A percentile compares a stretch with the other conserved stretches of the same genome.
Conservation (phyloP, 495 filamentous ascomycete species). For the Daldinia loculata region DNA sequence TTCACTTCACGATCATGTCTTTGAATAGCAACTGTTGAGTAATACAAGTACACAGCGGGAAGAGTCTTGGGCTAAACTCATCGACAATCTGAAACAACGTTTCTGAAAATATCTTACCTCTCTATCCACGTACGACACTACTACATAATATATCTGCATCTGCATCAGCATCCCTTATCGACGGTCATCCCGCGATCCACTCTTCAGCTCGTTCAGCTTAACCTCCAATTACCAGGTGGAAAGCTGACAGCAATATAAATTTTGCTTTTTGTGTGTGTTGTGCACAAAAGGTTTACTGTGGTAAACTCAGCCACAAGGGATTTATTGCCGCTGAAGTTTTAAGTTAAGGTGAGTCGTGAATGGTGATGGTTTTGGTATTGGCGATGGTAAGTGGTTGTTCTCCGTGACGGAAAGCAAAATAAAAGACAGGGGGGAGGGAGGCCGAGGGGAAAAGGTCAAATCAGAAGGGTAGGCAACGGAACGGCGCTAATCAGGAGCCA, state of each 20-base stretch:
- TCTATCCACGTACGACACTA: conserved; percentile 26
- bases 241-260: conserved; percentile 10
- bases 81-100: conserved; percentile 27
- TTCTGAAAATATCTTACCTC: conserved; percentile 23
- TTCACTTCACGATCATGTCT: conserved; percentile 24
- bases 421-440: background rate
- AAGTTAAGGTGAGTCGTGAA: conserved; percentile 32
- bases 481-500: conserved; percentile 41
- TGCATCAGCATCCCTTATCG: conserved; percentile 9
- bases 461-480: conserved; percentile 38
- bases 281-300: background rate
- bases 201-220: conserved; percentile 39
- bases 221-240: conserved; percentile 2
- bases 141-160: conserved; percentile 10
- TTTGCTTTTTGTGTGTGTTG: background rate
- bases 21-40: conserved; percentile 8
- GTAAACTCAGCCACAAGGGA: conserved; percentile 7
- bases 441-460: conserved; percentile 23
- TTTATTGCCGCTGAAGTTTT: conserved; percentile 13
- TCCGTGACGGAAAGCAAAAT: conserved; percentile 28
- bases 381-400: conserved; percentile 16
- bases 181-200: conserved; percentile 39
- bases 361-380: conserved; percentile 5
- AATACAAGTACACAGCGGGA: conserved; percentile 37
- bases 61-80: conserved; percentile 16